Percentiles rank a stretch among this genome's conserved stretches.
Evolutionary conservation across 148 eudicot species (phyloP).

Genomic region (Bassia scoparia): DNA sequence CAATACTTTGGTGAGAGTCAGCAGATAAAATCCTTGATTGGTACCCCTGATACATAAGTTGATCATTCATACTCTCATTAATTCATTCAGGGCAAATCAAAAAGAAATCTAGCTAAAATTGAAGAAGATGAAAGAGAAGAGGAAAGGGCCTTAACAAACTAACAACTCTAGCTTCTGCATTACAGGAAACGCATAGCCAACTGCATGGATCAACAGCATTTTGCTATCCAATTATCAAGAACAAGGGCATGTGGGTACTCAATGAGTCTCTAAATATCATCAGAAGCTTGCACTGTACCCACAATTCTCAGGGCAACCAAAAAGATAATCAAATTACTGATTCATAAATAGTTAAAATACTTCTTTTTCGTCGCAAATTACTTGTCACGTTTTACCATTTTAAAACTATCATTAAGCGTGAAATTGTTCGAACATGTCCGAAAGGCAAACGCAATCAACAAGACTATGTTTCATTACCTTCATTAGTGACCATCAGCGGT

Average conservation of each 20-base stretch:
- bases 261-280: constrained; percentile 55
- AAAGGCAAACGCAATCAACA: neutral
- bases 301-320: neutral
- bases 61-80: constrained; percentile 9
- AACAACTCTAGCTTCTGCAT: constrained; percentile 53
- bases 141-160: constrained; percentile 58
- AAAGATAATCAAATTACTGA: neutral
- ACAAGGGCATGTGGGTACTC: constrained; percentile 76
- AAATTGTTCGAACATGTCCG: neutral
- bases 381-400: neutral
- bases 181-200: constrained; percentile 82
- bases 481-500: constrained; percentile 82
- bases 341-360: neutral
- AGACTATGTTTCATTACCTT: constrained; percentile 43
- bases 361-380: neutral
- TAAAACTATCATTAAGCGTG: neutral
- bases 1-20: constrained; percentile 69
- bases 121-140: neutral
- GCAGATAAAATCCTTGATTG: constrained; percentile 83
- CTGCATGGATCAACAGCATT: constrained; percentile 95
- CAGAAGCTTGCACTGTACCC: constrained; percentile 68
- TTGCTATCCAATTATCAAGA: constrained; percentile 74
- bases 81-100: neutral
- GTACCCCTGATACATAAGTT: constrained; percentile 55
- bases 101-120: neutral